Evolutionary conservation across 176 grass and related monocot species (phyloP).

Genomic region (Triticum urartu): DNA sequence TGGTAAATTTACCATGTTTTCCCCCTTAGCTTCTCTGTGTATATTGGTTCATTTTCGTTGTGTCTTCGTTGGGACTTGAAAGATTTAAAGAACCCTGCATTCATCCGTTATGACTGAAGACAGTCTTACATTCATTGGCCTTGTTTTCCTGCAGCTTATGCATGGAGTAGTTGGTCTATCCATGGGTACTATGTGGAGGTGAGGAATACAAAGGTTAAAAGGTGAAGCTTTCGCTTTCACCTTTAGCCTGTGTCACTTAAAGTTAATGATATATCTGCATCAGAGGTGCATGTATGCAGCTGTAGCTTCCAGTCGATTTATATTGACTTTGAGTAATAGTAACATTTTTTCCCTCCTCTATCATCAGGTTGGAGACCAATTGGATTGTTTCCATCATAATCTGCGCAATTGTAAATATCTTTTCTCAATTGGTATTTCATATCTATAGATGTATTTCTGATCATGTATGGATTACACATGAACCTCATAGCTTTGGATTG

Average conservation of each 20-base stretch:
- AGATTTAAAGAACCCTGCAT: background rate
- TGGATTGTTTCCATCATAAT: constrained; percentile 82
- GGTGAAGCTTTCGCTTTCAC: constrained; percentile 15
- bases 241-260: background rate
- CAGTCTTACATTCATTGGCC: constrained; percentile 12
- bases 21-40: background rate
- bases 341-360: constrained; percentile 7
- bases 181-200: constrained; percentile 97
- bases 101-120: background rate
- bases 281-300: constrained; percentile 1
- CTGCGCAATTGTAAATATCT: constrained; percentile 69
- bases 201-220: constrained; percentile 23
- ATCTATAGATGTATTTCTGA: constrained; percentile 24
- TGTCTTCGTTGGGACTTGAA: constrained; percentile 9
- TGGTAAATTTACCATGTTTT: background rate
- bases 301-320: constrained; percentile 6
- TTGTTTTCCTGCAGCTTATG: constrained; percentile 71
- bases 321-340: background rate
- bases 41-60: background rate
- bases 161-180: constrained; percentile 90
- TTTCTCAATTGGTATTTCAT: constrained; percentile 20
- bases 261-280: constrained; percentile 18
- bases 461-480: background rate
- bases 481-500: background rate
- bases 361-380: constrained; percentile 60